A percentile compares a stretch with the other conserved stretches of the same genome.
These are phyloP conservation scores for Debaryomyces psychrophilus DNA, from an alignment of 1,139 yeast species.

Conservation along the genomic window DNA sequence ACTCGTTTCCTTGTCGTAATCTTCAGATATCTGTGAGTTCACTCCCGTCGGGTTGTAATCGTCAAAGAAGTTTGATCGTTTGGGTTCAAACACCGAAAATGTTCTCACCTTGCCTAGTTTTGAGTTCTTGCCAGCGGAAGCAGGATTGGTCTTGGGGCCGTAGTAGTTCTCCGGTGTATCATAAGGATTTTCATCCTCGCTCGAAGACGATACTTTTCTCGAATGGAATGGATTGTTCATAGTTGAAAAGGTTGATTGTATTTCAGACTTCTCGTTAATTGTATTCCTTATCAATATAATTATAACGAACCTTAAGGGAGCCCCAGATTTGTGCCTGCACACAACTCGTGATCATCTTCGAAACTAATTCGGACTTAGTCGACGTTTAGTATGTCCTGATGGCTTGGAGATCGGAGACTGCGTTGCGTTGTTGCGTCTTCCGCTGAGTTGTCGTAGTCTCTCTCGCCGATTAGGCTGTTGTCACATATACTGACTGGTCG, in stretches of 20 bases:
- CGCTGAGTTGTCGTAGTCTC: not conserved
- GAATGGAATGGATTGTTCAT: conserved; percentile 13
- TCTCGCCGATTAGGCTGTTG: no score
- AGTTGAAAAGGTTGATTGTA: not conserved
- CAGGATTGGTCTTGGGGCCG: conserved; percentile 64
- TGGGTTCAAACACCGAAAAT: conserved; percentile 45
- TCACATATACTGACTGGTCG: no score
- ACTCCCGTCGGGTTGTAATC: conserved; percentile 4
- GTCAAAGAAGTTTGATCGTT: conserved; percentile 16
- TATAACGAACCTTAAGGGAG: not conserved
- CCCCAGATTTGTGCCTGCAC: not conserved
- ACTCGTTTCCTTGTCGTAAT: conserved; percentile 5
- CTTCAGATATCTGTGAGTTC: conserved; percentile 6
- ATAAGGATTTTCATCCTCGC: conserved; percentile 60
- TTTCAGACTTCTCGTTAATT: not conserved
- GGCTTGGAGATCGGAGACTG: not conserved
- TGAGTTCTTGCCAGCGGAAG: conserved; percentile 38
- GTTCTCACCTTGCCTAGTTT: conserved; percentile 54
- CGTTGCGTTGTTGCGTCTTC: not conserved
- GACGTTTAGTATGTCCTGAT: not conserved
- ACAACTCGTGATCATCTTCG: not conserved
- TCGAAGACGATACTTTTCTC: conserved; percentile 36
- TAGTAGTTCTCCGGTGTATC: conserved; percentile 72
- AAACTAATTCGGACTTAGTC: not conserved
- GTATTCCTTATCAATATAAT: not conserved